phyloP scores from a whole-genome alignment of 139 green algal species.

The Asterochloris erici region DNA sequence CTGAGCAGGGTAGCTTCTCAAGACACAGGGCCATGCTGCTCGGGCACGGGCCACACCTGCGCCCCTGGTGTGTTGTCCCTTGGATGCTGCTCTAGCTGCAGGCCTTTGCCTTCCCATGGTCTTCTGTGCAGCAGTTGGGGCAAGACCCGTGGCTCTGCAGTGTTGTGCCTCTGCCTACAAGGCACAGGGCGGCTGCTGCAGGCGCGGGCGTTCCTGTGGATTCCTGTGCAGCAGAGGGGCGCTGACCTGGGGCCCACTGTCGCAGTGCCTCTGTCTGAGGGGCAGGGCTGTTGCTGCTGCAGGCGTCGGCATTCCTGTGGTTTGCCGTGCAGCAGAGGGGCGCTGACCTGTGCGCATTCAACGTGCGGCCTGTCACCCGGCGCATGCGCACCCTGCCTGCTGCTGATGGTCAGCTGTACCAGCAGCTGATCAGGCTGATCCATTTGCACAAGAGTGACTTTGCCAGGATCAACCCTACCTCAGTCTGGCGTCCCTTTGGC shows the following conservation, averaged over 20 bases:
- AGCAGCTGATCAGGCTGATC: conserved; percentile 22
- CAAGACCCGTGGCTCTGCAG: not conserved
- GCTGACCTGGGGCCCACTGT: too few relatives aligned
- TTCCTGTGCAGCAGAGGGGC: too few relatives aligned
- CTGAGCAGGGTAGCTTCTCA: too few relatives aligned
- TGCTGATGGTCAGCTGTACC: not conserved
- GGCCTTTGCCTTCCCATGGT: not conserved
- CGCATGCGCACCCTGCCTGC: conserved; percentile 25
- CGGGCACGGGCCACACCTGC: too few relatives aligned
- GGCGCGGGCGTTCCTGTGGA: too few relatives aligned
- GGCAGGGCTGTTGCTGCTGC: not conserved
- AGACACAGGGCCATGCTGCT: too few relatives aligned
- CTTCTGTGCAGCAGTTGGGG: not conserved
- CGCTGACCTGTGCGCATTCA: conserved; percentile 34
- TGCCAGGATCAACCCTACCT: conserved; percentile 40
- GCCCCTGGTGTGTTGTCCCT: not conserved
- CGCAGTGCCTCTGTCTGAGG: too few relatives aligned
- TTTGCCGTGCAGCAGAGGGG: conserved; percentile 37
- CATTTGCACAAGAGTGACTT: conserved; percentile 33
- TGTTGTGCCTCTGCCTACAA: too few relatives aligned
- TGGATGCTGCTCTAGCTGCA: not conserved
- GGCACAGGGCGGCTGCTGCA: too few relatives aligned
- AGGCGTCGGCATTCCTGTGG: conserved; percentile 25
- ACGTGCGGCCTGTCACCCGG: conserved; percentile 15
- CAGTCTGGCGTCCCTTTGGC: conserved; percentile 62